Conservation (phyloP, 768 basidiomycete species). For the Mycena chlorophos region DNA sequence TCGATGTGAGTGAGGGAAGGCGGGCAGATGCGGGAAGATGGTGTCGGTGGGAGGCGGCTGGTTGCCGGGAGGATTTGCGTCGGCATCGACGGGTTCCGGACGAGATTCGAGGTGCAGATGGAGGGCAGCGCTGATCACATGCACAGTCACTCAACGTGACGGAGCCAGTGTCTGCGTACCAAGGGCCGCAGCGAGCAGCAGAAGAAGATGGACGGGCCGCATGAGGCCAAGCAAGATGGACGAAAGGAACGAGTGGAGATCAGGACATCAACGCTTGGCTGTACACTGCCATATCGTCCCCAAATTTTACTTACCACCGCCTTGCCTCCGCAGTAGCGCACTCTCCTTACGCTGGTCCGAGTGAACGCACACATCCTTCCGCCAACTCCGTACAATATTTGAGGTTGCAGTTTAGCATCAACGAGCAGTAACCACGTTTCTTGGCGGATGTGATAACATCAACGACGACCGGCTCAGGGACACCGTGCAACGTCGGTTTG, state of each 20-base stretch:
- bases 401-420: background rate
- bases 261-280: background rate
- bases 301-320: background rate
- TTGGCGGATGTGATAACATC: background rate
- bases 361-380: background rate
- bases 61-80: too few species aligned
- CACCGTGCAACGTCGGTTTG: background rate
- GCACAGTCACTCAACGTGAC: too few species aligned
- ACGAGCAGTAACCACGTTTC: background rate
- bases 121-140: too few species aligned
- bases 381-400: background rate
- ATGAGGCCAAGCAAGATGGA: too few species aligned
- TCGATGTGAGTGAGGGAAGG: too few species aligned
- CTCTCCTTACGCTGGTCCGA: background rate
- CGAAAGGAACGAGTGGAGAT: background rate
- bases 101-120: too few species aligned
- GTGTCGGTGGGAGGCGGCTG: too few species aligned
- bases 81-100: too few species aligned
- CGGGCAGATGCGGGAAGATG: too few species aligned
- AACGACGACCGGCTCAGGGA: background rate
- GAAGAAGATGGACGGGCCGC: background rate
- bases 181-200: background rate
- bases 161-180: too few species aligned
- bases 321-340: background rate
- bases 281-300: background rate